These are phyloP conservation scores for Baudoinia panamericana DNA, from an alignment of 495 filamentous ascomycete species.

Conservation along the genomic window DNA sequence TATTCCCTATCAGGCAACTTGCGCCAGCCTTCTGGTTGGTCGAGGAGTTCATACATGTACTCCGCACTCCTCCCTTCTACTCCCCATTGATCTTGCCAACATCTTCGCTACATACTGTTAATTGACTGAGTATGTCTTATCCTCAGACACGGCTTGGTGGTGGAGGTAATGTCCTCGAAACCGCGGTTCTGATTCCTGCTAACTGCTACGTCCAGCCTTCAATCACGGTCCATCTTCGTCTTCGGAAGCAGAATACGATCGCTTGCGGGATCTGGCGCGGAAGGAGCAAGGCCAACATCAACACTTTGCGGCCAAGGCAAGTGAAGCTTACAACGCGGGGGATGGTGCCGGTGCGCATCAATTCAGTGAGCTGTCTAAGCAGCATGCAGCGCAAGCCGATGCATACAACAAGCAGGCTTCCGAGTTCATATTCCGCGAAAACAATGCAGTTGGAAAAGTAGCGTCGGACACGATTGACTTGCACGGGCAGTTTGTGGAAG, in stretches of 20 bases:
- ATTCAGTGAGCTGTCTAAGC: constrained; percentile 72
- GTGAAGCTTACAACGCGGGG: constrained; percentile 65
- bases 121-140: constrained; percentile 7
- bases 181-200: background rate
- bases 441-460: constrained; percentile 62
- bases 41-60: too few species aligned
- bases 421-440: constrained; percentile 87
- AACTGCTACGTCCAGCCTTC: constrained; percentile 46
- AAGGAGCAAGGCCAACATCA: constrained; percentile 62
- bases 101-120: too few species aligned
- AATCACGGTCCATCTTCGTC: constrained; percentile 54
- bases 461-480: constrained; percentile 77
- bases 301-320: constrained; percentile 48
- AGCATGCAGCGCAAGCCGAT: constrained; percentile 64
- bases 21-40: too few species aligned
- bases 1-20: too few species aligned
- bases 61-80: too few species aligned
- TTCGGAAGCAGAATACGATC: constrained; percentile 82
- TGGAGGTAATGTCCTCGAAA: background rate
- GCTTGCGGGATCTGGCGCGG: constrained; percentile 69
- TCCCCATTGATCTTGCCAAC: too few species aligned
- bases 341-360: constrained; percentile 69
- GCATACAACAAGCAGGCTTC: constrained; percentile 78
- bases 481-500: constrained; percentile 84
- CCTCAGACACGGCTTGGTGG: constrained; percentile 1